Base-by-base conservation (phyloP, 305 asterid species). In the Fraxinus sp. region DNA sequence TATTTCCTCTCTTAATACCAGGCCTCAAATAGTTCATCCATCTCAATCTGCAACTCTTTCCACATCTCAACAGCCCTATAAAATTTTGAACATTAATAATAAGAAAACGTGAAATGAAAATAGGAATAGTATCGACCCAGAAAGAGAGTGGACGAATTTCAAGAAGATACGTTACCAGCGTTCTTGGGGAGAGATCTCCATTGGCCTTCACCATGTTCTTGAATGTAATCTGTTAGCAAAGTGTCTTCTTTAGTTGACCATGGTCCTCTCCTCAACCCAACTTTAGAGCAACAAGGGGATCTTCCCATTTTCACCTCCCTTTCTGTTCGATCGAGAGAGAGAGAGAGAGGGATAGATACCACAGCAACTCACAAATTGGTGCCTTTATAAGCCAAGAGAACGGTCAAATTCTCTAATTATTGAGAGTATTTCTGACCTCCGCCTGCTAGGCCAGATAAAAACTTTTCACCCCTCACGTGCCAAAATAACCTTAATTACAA, bases 1-100 rank as follows among this genome's bases (percentile, higher is more conserved):
- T 78, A 49, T 87, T 79, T 30, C 90, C 90, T 82, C 90, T 81
- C 77, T 83, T 87, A 0, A 87, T 85, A 0, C 87, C 90, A 6
- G 88, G 90, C 72, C 86, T 82, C 46, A 87, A 77, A 77, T 87
- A 87, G 59, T 87, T 87, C 87, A 85, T 82, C 90, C 90, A 87
- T 74, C 88, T 82, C 90, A 43, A 2, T 43, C 55, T 11, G 55
- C 55, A 43, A 13, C 55, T 43, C 55, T 43, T 43, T 3, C 55
- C 88, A 37, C 90, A 87, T 68, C 90, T 85, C 35, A 87, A 79
- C 28, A 87, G 11, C 77, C 87, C 90, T 87, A 7, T 2, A 73
- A 16, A 35, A 4, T 10, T 10, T 43, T 43, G 16, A 13, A 43
- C 14, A 43, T 43, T 10, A 43, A 39, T 9, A 10, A 39, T 9